Base-by-base conservation (phyloP, 2,329 filamentous ascomycete genomes). In the Teratosphaeria viscida region DNA sequence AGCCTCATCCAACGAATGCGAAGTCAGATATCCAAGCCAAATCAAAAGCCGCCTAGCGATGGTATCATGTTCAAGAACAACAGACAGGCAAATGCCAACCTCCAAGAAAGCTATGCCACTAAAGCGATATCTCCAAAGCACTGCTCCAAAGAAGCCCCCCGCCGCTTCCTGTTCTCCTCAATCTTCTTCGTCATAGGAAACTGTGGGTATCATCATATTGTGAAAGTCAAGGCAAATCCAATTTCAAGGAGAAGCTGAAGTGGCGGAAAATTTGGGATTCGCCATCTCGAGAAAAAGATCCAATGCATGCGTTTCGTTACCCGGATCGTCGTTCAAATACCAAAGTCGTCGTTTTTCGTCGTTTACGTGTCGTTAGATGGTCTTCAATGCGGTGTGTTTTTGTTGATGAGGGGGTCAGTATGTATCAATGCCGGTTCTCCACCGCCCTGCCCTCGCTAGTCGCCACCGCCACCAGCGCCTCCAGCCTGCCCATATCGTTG, bases 401-500 rank as follows among this genome's bases (percentile, higher is more conserved):
- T 43, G 35, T 39, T 39, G 35, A 39, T 39, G 37, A 43, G 12
- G 37, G 7, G 2, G 12, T 23, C 23, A 23, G 23, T 23, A 23
- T 23, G 37, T 5, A 23, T 62, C 52, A 68, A 43, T 62, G 64
- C 14, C 64, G 64, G 56, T 66, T 63, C 57, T 71, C 68, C 10
- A 65, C 67, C n/a, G 66, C 69, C 11, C 68, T 71, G 43, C 74
- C 78, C 68, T 85, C 82, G 62, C 80, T 81, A 2, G 84, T 85
- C 4, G 84, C 84, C 52, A 85, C 83, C 5, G 84, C 83, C n/a
- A 86, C 84, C 8, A 87, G 77, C 27, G 84, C 82, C 62, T 86
- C 81, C 5, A 87, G 72, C 47, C 82, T 76, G 55, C 78, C 75
- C 79, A 85, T 80, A 52, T 82, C 79, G 54, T 66, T 65, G 55